Evolutionary conservation across 208 protist species (phyloP).

Genomic region (Acanthamoeba lenticulata): DNA sequence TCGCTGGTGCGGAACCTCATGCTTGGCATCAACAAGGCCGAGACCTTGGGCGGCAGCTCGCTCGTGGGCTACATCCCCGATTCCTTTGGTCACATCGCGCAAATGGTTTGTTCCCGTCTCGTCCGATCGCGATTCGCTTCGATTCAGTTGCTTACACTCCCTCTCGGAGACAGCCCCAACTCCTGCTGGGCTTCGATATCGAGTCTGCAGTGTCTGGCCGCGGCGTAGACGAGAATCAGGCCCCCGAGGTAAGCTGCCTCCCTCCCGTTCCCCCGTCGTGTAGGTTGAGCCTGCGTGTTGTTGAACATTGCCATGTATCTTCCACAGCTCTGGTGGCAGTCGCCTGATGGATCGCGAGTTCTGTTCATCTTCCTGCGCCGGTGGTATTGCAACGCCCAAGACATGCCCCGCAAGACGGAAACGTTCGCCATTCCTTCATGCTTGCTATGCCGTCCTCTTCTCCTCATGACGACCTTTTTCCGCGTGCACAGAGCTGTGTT

Average conservation of each 20-base stretch:
- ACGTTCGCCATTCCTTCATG: not conserved
- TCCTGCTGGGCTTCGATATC: slow-evolving; percentile 42
- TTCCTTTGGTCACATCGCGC: slow-evolving; percentile 51
- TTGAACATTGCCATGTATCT: not conserved
- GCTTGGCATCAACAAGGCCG: slow-evolving; percentile 24
- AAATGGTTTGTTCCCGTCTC: not conserved
- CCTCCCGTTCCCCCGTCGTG: too few species aligned
- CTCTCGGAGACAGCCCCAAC: not conserved
- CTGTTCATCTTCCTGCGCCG: slow-evolving; percentile 7
- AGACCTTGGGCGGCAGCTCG: not conserved
- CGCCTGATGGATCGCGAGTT: slow-evolving; percentile 12
- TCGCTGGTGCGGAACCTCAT: slow-evolving; percentile 24
- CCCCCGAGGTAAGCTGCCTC: not conserved
- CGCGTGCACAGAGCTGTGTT: not conserved
- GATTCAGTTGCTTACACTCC: not conserved
- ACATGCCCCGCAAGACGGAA: not conserved
- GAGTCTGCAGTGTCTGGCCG: slow-evolving; percentile 30
- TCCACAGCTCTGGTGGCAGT: not conserved
- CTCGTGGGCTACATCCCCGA: slow-evolving; percentile 53
- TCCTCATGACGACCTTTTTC: not conserved
- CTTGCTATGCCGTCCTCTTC: not conserved
- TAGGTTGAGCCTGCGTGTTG: not conserved
- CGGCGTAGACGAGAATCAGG: not conserved
- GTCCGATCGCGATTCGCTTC: not conserved
- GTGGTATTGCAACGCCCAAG: slow-evolving; percentile 57